phyloP scores from a whole-genome alignment of 2,329 filamentous ascomycete genomes.

The Fusarium pseudoanthophilum region DNA sequence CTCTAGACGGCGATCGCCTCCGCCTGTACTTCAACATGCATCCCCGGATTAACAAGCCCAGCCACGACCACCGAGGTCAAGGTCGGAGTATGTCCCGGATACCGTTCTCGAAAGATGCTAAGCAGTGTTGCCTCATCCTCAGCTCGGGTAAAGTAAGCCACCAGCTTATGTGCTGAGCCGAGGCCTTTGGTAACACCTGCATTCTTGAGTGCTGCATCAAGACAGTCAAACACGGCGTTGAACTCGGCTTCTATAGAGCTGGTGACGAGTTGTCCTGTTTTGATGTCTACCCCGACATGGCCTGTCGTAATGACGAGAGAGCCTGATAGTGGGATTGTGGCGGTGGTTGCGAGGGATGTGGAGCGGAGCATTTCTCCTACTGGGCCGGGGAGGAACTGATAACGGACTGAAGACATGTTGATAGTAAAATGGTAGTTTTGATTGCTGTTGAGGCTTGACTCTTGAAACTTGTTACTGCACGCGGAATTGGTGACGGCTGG shows the following conservation, averaged over 20 bases:
- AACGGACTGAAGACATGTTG: background rate
- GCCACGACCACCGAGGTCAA: background rate
- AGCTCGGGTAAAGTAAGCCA: background rate
- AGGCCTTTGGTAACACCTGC: rapidly evolving
- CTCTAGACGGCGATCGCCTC: background rate
- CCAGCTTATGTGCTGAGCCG: background rate
- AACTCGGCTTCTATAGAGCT: background rate
- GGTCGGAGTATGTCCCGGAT: background rate
- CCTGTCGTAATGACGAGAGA: background rate
- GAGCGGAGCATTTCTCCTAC: background rate
- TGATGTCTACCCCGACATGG: background rate
- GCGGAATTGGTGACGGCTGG: too few species aligned
- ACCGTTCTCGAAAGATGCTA: background rate
- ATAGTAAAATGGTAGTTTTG: too few species aligned
- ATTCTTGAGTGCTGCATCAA: background rate
- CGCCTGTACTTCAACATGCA: background rate
- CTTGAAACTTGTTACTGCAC: too few species aligned
- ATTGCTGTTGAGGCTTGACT: background rate
- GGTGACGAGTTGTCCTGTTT: background rate
- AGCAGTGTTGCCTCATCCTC: background rate
- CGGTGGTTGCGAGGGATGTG: background rate
- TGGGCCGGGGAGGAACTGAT: background rate
- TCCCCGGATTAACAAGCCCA: background rate
- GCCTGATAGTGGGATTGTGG: background rate
- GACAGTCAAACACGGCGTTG: background rate